phyloP scores from a whole-genome alignment of 345 rosid species.

The Gossypium raimondii region DNA sequence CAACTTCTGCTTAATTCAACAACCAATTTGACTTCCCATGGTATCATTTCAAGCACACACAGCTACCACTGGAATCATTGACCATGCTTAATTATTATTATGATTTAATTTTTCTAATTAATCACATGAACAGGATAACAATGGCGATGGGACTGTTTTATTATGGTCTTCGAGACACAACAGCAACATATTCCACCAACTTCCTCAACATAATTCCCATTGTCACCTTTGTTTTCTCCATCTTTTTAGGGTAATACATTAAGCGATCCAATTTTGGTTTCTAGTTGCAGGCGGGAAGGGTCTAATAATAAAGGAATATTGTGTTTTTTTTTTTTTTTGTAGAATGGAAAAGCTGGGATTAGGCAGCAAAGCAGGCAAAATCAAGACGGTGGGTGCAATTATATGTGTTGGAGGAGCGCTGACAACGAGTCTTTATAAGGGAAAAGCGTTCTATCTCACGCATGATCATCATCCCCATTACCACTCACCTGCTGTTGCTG shows the following conservation, averaged over 20 bases:
- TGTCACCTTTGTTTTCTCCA: conserved; percentile 36
- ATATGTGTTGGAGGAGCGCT: conserved; percentile 42
- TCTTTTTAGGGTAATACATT: conserved; percentile 27
- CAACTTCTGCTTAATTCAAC: not conserved
- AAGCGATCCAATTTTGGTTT: not conserved
- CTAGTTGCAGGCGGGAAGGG: not conserved
- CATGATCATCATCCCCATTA: not conserved
- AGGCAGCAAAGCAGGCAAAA: conserved; percentile 28
- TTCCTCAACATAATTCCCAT: conserved; percentile 42
- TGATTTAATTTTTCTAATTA: not conserved
- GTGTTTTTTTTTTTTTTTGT: not conserved
- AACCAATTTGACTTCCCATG: not conserved
- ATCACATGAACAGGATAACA: conserved; percentile 25
- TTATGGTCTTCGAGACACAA: conserved; percentile 42
- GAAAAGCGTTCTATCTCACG: conserved; percentile 26
- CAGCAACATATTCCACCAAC: conserved; percentile 42
- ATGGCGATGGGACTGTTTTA: conserved; percentile 40
- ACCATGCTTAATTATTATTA: not conserved
- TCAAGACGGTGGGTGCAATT: conserved; percentile 33
- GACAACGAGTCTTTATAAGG: conserved; percentile 29
- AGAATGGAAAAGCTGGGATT: conserved; percentile 37
- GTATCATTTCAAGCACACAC: not conserved
- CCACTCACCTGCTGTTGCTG: not conserved
- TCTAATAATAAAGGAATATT: not conserved
- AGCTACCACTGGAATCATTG: not conserved